phyloP scores from a whole-genome alignment of 2,329 filamentous ascomycete species.

The Orbilia blumenaviensis region DNA sequence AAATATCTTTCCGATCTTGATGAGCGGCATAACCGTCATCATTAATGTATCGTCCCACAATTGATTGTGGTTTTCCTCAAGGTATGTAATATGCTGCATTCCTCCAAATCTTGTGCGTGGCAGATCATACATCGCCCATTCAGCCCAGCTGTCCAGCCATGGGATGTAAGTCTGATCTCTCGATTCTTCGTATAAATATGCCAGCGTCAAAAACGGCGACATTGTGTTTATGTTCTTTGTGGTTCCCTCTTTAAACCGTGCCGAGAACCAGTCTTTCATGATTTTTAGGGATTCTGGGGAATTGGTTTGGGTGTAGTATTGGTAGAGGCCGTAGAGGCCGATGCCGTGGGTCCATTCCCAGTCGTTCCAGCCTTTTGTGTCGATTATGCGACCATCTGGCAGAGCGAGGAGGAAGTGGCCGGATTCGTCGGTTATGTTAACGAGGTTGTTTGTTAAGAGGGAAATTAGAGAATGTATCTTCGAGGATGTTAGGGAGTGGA shows the following conservation, averaged over 20 bases:
- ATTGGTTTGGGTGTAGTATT: conserved; percentile 78
- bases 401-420: conserved; percentile 78
- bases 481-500: conserved; percentile 59
- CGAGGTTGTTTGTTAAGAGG: conserved; percentile 75
- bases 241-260: conserved; percentile 75
- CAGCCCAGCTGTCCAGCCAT: conserved; percentile 82
- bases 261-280: conserved; percentile 77
- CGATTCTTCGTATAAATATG: conserved; percentile 80
- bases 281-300: conserved; percentile 70
- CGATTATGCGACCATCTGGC: conserved; percentile 77
- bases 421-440: conserved; percentile 79
- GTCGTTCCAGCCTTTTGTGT: conserved; percentile 84
- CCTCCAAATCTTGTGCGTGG: conserved; percentile 74
- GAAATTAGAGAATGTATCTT: conserved; percentile 69
- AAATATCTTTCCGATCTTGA: conserved; percentile 79
- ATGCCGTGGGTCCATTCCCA: conserved; percentile 87
- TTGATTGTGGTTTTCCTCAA: conserved; percentile 75
- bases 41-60: conserved; percentile 87
- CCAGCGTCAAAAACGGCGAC: conserved; percentile 78
- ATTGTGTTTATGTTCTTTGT: conserved; percentile 84
- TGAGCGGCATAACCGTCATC: conserved; percentile 84
- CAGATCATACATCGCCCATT: conserved; percentile 82
- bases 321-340: conserved; percentile 81
- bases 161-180: conserved; percentile 74
- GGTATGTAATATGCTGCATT: conserved; percentile 60